Conservation (phyloP, 2,329 filamentous ascomycete species). For the Monilinia fructigena region DNA sequence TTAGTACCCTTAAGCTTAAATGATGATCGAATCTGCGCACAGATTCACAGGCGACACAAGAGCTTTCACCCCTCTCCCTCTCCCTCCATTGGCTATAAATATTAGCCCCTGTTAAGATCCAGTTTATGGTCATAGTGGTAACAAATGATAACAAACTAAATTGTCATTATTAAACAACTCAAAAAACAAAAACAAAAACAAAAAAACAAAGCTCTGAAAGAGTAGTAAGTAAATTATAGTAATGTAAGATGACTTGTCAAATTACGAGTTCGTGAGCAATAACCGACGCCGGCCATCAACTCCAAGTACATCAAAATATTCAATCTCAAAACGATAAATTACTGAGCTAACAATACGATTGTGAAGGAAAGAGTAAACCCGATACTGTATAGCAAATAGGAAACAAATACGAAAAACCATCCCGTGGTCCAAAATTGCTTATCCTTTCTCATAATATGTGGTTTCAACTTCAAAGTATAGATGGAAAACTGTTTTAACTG, state of each 20-base stretch:
- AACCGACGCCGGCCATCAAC: not conserved
- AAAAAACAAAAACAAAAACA: no score
- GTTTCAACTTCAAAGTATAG: not conserved
- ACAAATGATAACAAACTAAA: no score
- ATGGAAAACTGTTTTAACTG: not conserved
- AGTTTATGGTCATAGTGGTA: no score
- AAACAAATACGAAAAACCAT: slow-evolving; percentile 3
- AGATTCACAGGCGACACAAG: no score
- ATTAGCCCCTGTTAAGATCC: no score
- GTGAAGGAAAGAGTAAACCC: not conserved
- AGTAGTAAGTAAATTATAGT: not conserved
- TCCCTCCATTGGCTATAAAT: no score
- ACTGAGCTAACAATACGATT: slow-evolving; percentile 3
- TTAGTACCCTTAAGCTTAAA: no score
- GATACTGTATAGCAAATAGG: not conserved
- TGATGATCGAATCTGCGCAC: no score
- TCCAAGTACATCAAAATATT: not conserved
- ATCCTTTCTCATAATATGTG: slow-evolving; percentile 11
- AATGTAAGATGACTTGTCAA: not conserved
- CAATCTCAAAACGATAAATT: not conserved
- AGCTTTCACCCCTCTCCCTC: no score
- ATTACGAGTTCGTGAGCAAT: not conserved
- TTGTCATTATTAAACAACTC: no score
- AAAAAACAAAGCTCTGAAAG: no score
- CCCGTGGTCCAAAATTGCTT: slow-evolving; percentile 2